Percentiles rank a stretch among this genome's conserved stretches.
Conservation (phyloP, 768 basidiomycete genomes). For the Hirschioporus abietinus region DNA sequence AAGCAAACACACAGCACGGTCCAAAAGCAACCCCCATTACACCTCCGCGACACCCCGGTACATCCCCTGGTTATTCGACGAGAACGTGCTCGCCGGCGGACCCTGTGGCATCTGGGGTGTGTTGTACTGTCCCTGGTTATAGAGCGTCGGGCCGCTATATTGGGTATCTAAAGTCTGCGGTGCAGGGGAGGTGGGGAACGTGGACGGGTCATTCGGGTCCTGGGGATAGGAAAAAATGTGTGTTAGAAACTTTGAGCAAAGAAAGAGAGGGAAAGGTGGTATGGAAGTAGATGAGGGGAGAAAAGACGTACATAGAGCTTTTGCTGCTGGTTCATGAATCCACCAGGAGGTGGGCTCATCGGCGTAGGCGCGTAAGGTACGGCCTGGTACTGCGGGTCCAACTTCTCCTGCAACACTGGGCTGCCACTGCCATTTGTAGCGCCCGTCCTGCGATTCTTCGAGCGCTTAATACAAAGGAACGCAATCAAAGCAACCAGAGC, state of each 20-base stretch:
- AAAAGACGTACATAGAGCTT: constrained; percentile 25
- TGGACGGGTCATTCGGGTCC: constrained; percentile 29
- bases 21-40: neutral
- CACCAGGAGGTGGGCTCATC: constrained; percentile 12
- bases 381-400: neutral
- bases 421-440: neutral
- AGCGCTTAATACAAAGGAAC: constrained; percentile 31
- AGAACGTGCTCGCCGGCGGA: neutral
- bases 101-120: neutral
- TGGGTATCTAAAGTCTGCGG: neutral
- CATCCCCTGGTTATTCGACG: neutral
- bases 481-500: constrained; percentile 34
- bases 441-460: constrained; percentile 10
- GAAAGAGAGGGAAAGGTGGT: neutral
- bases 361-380: constrained; percentile 8
- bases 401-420: neutral
- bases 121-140: neutral
- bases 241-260: neutral
- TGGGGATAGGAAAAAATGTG: constrained; percentile 7
- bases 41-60: constrained; percentile 2
- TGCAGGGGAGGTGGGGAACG: constrained; percentile 27
- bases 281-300: neutral
- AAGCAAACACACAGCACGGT: too few relatives aligned
- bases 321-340: constrained; percentile 6
- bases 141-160: neutral